Evolutionary conservation across 345 rosid genomes (phyloP), one percentile per base, ranked within the genome.

Genomic region (Eucalyptus marginata): DNA sequence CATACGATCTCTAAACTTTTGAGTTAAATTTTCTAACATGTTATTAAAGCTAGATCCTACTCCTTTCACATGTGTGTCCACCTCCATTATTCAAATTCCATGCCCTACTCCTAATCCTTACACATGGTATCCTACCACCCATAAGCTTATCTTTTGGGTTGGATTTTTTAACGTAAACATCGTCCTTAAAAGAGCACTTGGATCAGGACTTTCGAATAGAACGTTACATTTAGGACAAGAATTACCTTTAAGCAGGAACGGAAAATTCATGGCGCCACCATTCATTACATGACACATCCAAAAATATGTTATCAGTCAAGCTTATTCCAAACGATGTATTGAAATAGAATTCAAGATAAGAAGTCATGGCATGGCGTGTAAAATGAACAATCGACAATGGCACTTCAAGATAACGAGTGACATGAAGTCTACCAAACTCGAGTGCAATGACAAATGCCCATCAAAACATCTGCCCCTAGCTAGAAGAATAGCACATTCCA

Each of bases 241-340:
- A 36, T 7, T 10, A 18, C 2, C 0, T 36, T 76, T 76, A 0
- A 18, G 47, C 2, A 9, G 4, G 47, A 20, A 36, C 0, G 5
- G 6, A 36, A 36, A 71, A 18, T 18, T 71, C 25, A 17, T 17
- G 4, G 11, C 7, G 2, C 13, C 13, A 33, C 44, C 24, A 17
- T 20, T 33, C 13, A 4, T 33, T 31, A 17, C 44, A 31, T 15
- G 24, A 16, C 24, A 33, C 46, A 36, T 71, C 13, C 83, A 2
- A 36, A 33, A 71, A 10, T 10, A 36, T 36, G 25, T 36, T 18
- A 71, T 36, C 5, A 2, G 3, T 71, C 27, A 10, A 36, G 46
- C 8, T 71, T 71, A 20, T 71, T 36, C 27, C 6, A 36, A 20
- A 71, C 1, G 46, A 71, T 71, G 14, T 9, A 15, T 4, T 18